Conservation (phyloP, 495 filamentous ascomycete species). For the Hypoxylon lienhwacheense region DNA sequence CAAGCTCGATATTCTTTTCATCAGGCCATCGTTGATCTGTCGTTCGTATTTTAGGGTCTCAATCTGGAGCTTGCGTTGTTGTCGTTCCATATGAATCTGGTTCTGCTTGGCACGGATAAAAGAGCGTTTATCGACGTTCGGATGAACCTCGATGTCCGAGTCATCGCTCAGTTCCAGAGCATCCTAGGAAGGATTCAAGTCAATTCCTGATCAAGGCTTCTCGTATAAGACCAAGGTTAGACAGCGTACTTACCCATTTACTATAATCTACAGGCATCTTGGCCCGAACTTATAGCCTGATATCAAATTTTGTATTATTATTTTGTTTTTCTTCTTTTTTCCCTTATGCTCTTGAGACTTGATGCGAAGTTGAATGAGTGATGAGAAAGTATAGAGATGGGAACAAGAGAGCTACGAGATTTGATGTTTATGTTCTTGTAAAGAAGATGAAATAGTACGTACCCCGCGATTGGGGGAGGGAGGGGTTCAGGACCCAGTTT, state of each 20-base stretch:
- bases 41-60: slow-evolving; percentile 90
- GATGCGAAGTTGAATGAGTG: no score
- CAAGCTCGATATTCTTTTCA: slow-evolving; percentile 77
- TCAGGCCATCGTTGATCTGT: slow-evolving; percentile 86
- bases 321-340: no score
- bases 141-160: slow-evolving; percentile 96
- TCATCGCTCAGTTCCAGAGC: slow-evolving; percentile 94
- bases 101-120: slow-evolving; percentile 98
- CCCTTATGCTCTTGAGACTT: no score
- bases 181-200: slow-evolving; percentile 56
- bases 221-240: slow-evolving; percentile 7
- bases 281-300: slow-evolving; percentile 6
- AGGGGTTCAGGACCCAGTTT: no score
- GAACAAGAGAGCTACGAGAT: no score
- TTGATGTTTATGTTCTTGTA: neutral
- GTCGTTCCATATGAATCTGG: slow-evolving; percentile 89
- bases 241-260: slow-evolving; percentile 70
- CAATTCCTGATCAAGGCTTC: neutral
- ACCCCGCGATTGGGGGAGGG: slow-evolving; percentile 15
- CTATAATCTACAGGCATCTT: slow-evolving; percentile 92
- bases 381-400: no score
- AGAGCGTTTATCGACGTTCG: slow-evolving; percentile 97
- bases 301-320: no score
- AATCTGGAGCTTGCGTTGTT: slow-evolving; percentile 82
- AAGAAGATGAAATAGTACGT: slow-evolving; percentile 6